phyloP scores from a whole-genome alignment of 768 basidiomycete species.

The Phanerochaete carnosa region DNA sequence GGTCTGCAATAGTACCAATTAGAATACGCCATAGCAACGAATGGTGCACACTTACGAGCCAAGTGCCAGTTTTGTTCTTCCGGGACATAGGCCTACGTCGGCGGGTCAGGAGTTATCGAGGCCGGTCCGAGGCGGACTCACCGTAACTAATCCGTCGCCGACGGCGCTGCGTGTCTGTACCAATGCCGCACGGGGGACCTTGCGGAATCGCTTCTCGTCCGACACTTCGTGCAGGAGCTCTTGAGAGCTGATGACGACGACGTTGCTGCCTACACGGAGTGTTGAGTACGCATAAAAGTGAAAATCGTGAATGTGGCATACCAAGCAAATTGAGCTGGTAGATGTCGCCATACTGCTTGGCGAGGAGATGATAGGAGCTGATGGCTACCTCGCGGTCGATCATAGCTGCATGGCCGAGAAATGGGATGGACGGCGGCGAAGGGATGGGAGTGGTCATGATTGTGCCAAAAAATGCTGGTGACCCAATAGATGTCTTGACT shows the following conservation, averaged over 20 bases:
- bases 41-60: slow-evolving; percentile 32
- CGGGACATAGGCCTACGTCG: slow-evolving; percentile 24
- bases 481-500: no score
- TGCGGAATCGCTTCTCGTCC: slow-evolving; percentile 41
- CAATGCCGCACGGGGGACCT: slow-evolving; percentile 31
- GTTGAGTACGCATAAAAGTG: neutral
- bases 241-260: slow-evolving; percentile 32
- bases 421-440: slow-evolving; percentile 36
- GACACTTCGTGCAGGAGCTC: slow-evolving; percentile 39
- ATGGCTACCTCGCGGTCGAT: slow-evolving; percentile 35
- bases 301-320: neutral
- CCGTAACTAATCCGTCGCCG: slow-evolving; percentile 42
- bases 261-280: neutral
- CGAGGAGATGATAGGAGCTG: slow-evolving; percentile 28
- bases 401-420: slow-evolving; percentile 36
- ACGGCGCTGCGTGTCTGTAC: slow-evolving; percentile 33
- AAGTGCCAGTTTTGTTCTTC: slow-evolving; percentile 45
- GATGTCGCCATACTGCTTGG: slow-evolving; percentile 16
- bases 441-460: no score
- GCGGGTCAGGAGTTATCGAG: neutral
- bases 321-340: slow-evolving; percentile 12
- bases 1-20: slow-evolving; percentile 20
- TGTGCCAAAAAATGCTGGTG: no score
- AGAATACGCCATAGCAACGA: neutral
- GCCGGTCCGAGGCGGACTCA: slow-evolving; percentile 5